Conservation (phyloP, 129 eudicot species). For the carrot (Daucus carota) region DH1_v3.0 NC_030387.2:10905501-10906000, state of each 20-base stretch:
- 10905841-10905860: no score
- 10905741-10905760: constrained; percentile 1
- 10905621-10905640: not conserved
- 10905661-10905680: not conserved
- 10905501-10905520: no score
- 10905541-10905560: not conserved
- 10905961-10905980: no score
- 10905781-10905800: not conserved
- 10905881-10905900: no score
- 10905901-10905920: no score
- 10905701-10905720: not conserved
- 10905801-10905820: no score
- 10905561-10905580: not conserved
- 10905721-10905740: not conserved
- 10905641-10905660: not conserved
- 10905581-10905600: not conserved
- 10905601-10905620: not conserved
- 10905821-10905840: no score
- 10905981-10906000: no score
- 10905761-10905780: not conserved
- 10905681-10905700: not conserved
- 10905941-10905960: no score
- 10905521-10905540: no score
- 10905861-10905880: no score
- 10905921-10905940: no score